Percentiles rank a stretch among this genome's conserved stretches.
These are phyloP conservation scores for Ascochyta rabiei DNA, from an alignment of 2,329 filamentous ascomycete species.

Conservation along the genomic window DNA sequence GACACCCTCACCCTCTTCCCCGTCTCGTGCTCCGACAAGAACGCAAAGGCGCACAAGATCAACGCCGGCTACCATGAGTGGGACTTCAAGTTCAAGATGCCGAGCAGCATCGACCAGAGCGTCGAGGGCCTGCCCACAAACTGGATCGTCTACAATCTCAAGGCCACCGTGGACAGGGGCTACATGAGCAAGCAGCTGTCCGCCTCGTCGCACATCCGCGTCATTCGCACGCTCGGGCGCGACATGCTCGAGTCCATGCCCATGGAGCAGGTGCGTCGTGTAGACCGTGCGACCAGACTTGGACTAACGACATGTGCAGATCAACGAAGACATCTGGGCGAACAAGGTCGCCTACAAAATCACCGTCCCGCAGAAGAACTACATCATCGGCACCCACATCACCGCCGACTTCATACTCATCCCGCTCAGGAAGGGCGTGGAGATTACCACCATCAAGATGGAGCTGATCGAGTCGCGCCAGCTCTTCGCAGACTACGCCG, in stretches of 20 bases:
- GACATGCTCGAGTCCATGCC: conserved; percentile 73
- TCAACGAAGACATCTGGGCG: conserved; percentile 95
- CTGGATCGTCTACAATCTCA: conserved; percentile 87
- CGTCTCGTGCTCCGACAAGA: conserved; percentile 41
- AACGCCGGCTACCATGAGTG: conserved; percentile 57
- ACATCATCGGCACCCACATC: conserved; percentile 89
- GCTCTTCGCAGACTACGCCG: conserved; percentile 52
- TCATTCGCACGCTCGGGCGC: conserved; percentile 56
- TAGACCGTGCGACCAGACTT: too few relatives aligned
- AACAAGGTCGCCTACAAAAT: conserved; percentile 98
- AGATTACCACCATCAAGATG: conserved; percentile 80
- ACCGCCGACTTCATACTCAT: conserved; percentile 85
- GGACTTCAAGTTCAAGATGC: conserved; percentile 57
- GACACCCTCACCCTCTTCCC: conserved; percentile 54
- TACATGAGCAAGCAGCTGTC: conserved; percentile 88
- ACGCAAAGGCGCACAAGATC: conserved; percentile 54
- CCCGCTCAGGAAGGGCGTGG: conserved; percentile 85
- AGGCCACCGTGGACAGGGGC: conserved; percentile 84
- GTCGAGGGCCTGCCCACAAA: conserved; percentile 87
- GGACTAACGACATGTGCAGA: conserved; percentile 43
- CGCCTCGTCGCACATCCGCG: conserved; percentile 68
- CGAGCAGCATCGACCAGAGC: conserved; percentile 71
- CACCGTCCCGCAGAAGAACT: conserved; percentile 88
- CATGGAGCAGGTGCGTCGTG: conserved; percentile 40
- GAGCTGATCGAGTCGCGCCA: conserved; percentile 71